Conservation (phyloP, 2,329 filamentous ascomycete species). For the Epichloe bromicola region DNA sequence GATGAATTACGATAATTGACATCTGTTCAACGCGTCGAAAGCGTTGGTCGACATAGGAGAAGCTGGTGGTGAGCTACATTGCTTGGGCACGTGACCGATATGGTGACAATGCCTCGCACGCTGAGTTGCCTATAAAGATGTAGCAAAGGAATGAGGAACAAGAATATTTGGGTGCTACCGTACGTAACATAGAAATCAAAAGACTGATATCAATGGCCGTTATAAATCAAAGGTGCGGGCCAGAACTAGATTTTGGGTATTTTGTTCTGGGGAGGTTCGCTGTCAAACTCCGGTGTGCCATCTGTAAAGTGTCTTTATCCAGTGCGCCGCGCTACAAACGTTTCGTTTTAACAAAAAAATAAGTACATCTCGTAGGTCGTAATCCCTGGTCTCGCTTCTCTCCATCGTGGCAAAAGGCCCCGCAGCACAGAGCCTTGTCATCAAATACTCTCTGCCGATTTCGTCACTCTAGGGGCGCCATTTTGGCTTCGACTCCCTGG, state of each 20-base stretch:
- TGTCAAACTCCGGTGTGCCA: background rate
- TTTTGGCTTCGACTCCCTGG: constrained; percentile 34
- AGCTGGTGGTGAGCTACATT: background rate
- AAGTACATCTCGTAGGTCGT: background rate
- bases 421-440: background rate
- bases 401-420: background rate
- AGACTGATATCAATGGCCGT: background rate
- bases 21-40: background rate
- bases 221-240: background rate
- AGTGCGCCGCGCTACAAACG: constrained; percentile 11
- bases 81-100: background rate
- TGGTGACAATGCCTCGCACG: background rate
- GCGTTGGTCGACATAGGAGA: background rate
- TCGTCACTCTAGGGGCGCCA: constrained; percentile 28
- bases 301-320: constrained; percentile 2
- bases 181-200: background rate
- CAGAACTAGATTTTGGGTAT: background rate
- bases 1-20: background rate
- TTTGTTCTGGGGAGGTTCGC: background rate
- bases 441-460: background rate
- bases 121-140: background rate
- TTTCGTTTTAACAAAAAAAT: background rate
- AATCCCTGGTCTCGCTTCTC: background rate
- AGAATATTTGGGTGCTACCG: background rate
- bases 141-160: background rate